Evolutionary conservation across 345 rosid species (phyloP), one percentile per base, ranked within the genome.

Genomic region (Eucalyptus leucophloia): DNA sequence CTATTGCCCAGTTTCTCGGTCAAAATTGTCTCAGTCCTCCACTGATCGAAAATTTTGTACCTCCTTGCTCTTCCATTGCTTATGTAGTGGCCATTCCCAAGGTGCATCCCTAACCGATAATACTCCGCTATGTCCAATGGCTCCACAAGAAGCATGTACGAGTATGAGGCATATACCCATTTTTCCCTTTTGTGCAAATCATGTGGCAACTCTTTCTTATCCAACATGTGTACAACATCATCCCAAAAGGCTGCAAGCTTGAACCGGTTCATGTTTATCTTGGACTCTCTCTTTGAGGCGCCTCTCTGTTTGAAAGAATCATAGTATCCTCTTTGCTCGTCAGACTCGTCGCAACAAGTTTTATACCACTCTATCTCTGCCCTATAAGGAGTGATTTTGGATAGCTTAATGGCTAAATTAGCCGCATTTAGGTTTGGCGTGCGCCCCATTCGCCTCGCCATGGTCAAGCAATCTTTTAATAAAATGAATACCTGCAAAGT

Each of bases 181-280:
- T 49, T 49, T 12, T 49, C 49, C 49, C 49, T 49, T 49, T 12
- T 12, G 5, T 49, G 49, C 49, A 49, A 49, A 49, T 45, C 98
- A 77, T 90, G 92, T 77, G 99, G 99, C 6, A 98, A 93, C 72
- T 91, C 91, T 47, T 95, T 95, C 82, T 54, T 94, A 34, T 97
- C 96, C 58, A 93, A 14, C 98, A 95, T 96, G 28, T 56, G 17
- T 47, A 98, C 51, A 4, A 98, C 95, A 2, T 49, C 51, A 19
- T 97, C 92, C 99, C 99, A 98, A 90, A 98, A 96, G 7, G 1
- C 60, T 3, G 94, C 98, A 45, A 98, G 98, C 94, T 69, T 96
- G 91, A 53, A 85, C 42, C 98, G 91, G 26, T 95, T 96, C 96
- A 95, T 60, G 91, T 96, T 96, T 17, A 95, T 91, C 88, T n/a